Evolutionary conservation across 2,329 filamentous ascomycete species (phyloP), one percentile per base, ranked within the genome.

Genomic region (Scleromitrula shiraiana): DNA sequence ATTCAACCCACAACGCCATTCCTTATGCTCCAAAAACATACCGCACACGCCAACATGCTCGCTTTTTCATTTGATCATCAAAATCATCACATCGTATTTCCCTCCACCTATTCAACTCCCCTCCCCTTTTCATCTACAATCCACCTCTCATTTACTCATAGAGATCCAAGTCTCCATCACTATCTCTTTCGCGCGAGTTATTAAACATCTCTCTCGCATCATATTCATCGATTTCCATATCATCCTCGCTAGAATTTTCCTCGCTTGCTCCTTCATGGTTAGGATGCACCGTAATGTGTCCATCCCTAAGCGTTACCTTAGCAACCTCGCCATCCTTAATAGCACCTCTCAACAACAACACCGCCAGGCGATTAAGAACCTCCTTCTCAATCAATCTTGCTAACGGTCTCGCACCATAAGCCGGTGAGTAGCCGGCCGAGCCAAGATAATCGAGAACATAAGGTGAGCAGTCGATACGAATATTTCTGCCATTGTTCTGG

Each of bases 371-470:
- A 69, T 98, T 98, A 61, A 98, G 80, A 2, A 98, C 88, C 68
- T 98, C 93, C 70, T 93, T 93, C 73, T 98, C 93, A 59, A 98
- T 96, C 51, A 98, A 78, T 45, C 93, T 79, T 15, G 84, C 81
- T 19, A 98, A 72, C 29, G 93, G 93, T 50, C 93, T 79, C 33
- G 93, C 93, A 67, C 93, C 93, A 62, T 98, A 98, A 1, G 88
- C 89, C 1, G 93, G 93, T 12, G 88, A 95, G 71, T 98, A 98
- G 8, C 93, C 93, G 0, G 90, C 86, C 33, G 78, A 80, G 59
- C 89, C 93, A 7, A 98, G 78, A 67, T 95, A 97, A 64, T 97
- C 89, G 65, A 91, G 93, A 61, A 93, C 93, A 52, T 88, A 85
- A 1, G 86, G 77, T 1, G 83, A 82, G 50, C 94, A 82, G n/a